Evolutionary conservation across 2,329 filamentous ascomycete species (phyloP).

Genomic region (Nemania serpens): DNA sequence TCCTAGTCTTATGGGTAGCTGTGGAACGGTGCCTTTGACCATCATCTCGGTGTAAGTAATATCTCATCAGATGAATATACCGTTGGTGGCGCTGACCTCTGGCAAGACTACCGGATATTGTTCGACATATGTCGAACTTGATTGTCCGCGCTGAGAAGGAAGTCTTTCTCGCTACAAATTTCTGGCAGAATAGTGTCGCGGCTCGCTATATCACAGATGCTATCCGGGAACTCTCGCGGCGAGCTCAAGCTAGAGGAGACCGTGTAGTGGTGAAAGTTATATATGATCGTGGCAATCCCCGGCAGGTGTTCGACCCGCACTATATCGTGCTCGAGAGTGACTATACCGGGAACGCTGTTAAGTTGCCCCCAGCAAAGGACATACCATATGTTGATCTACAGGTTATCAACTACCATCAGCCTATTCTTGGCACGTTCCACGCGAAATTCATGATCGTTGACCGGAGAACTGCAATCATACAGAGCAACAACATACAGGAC

Average conservation of each 20-base stretch:
- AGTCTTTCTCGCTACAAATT: conserved; percentile 76
- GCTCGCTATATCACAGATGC: conserved; percentile 70
- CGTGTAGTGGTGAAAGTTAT: conserved; percentile 73
- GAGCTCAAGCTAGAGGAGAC: conserved; percentile 61
- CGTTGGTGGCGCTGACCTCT: background rate
- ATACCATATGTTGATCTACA: conserved; percentile 74
- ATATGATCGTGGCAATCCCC: conserved; percentile 71
- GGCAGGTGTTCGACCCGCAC: conserved; percentile 69
- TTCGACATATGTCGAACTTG: conserved; percentile 74
- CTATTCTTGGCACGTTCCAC: conserved; percentile 75
- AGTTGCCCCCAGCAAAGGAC: conserved; percentile 65
- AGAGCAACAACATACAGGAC: conserved; percentile 80
- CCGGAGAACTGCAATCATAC: conserved; percentile 68
- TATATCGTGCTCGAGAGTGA: conserved; percentile 61
- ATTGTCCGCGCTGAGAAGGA: conserved; percentile 75
- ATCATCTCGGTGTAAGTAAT: conserved; percentile 62
- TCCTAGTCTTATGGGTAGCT: conserved; percentile 55
- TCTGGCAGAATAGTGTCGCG: conserved; percentile 72
- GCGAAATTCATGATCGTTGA: conserved; percentile 80
- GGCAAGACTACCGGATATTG: conserved; percentile 66
- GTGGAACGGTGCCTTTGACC: conserved; percentile 69
- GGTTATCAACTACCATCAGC: conserved; percentile 73
- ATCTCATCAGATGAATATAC: background rate
- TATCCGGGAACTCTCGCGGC: conserved; percentile 68
- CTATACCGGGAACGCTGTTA: conserved; percentile 62